Percentiles rank a stretch among this genome's conserved stretches.
Evolutionary conservation across 1,284 basidiomycete species (phyloP).

Genomic region (Ustilago hordei): DNA sequence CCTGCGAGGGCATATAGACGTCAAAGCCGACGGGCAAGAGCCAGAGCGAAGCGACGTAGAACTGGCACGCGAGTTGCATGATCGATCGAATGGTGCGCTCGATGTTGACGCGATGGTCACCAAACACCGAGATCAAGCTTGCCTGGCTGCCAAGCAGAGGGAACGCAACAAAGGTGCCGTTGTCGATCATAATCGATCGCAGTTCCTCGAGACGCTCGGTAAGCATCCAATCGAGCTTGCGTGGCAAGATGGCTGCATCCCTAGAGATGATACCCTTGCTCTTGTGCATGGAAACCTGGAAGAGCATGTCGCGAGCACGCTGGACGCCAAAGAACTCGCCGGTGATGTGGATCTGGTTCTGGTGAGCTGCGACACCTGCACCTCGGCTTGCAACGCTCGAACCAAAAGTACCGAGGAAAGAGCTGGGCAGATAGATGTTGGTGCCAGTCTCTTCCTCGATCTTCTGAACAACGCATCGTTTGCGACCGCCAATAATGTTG

Average conservation of each 20-base stretch:
- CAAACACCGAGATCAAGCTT: slow-evolving; percentile 91
- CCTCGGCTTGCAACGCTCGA: slow-evolving; percentile 71
- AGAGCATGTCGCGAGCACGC: slow-evolving; percentile 92
- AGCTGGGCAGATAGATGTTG: slow-evolving; percentile 93
- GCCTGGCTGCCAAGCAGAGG: slow-evolving; percentile 90
- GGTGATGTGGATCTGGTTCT: slow-evolving; percentile 91
- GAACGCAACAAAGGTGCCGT: slow-evolving; percentile 94
- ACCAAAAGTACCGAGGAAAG: slow-evolving; percentile 82
- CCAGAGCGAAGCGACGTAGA: slow-evolving; percentile 96
- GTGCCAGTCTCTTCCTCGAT: slow-evolving; percentile 98
- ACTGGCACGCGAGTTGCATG: slow-evolving; percentile 95
- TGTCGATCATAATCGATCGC: slow-evolving; percentile 92
- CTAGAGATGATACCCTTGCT: slow-evolving; percentile 90
- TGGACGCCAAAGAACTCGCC: slow-evolving; percentile 98
- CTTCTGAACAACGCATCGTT: slow-evolving; percentile 85
- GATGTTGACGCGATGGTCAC: slow-evolving; percentile 93
- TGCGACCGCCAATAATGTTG: slow-evolving; percentile 89
- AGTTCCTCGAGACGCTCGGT: slow-evolving; percentile 91
- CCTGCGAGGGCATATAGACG: slow-evolving; percentile 82
- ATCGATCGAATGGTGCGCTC: slow-evolving; percentile 93
- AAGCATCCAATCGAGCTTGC: slow-evolving; percentile 98
- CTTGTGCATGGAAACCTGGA: slow-evolving; percentile 88
- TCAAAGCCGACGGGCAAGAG: slow-evolving; percentile 93
- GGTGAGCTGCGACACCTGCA: slow-evolving; percentile 70
- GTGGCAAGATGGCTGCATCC: slow-evolving; percentile 91